phyloP scores from a whole-genome alignment of 768 basidiomycete species.

The Kwoniella bestiolae region DNA sequence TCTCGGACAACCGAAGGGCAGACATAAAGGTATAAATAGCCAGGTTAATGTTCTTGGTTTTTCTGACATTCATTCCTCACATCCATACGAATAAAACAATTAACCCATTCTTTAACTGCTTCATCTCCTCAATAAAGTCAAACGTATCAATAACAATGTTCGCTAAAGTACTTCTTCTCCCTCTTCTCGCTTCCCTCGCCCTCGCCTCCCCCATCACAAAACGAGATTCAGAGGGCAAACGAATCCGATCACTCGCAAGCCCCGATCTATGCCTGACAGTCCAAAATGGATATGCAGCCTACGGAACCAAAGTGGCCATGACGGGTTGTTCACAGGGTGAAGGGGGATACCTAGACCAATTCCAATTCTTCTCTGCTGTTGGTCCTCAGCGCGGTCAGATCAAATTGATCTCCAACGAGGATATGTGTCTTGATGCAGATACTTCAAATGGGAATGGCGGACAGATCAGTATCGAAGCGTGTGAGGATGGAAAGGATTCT shows the following conservation, averaged over 20 bases:
- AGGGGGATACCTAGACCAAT: constrained; percentile 6
- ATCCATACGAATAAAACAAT: background rate
- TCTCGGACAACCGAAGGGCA: background rate
- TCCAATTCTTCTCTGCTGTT: background rate
- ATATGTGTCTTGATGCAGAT: constrained; percentile 20
- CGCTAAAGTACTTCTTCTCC: background rate
- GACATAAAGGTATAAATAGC: background rate
- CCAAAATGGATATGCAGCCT: constrained; percentile 23
- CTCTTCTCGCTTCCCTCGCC: background rate
- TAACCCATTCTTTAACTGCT: background rate
- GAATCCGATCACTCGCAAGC: constrained; percentile 3
- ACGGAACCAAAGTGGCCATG: constrained; percentile 18
- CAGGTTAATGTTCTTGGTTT: background rate
- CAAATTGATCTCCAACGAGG: background rate
- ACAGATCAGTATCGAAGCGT: constrained; percentile 8
- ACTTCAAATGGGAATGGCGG: constrained; percentile 4
- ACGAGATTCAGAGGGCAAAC: constrained; percentile 1
- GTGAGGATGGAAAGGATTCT: constrained; percentile 10
- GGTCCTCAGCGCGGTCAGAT: constrained; percentile 14
- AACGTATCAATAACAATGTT: background rate
- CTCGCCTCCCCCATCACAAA: background rate
- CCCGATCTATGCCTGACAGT: constrained; percentile 17
- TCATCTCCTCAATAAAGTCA: background rate
- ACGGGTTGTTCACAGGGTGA: constrained; percentile 1
- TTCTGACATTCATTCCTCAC: background rate